A percentile compares a stretch with the other conserved stretches of the same genome.
These are phyloP conservation scores for Colletotrichum liaoningense DNA, from an alignment of 2,329 filamentous ascomycete genomes.

Conservation along the genomic window DNA sequence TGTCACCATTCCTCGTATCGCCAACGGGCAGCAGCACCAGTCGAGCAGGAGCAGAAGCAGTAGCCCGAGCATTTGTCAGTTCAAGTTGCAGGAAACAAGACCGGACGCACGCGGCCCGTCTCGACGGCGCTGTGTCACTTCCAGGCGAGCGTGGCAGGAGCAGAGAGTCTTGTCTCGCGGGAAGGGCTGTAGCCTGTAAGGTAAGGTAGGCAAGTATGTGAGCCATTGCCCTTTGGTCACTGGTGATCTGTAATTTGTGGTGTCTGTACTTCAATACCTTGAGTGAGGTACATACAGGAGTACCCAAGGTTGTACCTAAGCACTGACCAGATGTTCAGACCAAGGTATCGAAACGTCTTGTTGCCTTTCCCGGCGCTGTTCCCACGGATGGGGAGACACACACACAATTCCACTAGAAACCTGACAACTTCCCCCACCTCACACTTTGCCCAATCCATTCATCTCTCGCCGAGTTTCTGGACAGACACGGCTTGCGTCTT, in stretches of 20 bases:
- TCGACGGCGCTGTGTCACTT: conserved; percentile 7
- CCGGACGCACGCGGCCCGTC: conserved; percentile 25
- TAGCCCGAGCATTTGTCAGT: too few species aligned
- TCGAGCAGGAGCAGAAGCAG: not conserved
- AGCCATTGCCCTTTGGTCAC: not conserved
- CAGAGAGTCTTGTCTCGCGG: not conserved
- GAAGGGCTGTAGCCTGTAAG: not conserved
- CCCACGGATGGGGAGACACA: too few species aligned
- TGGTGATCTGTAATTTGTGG: not conserved
- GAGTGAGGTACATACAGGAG: not conserved
- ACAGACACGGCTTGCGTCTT: not conserved
- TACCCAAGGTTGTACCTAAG: not conserved
- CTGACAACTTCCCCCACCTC: not conserved
- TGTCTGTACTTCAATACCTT: too few species aligned
- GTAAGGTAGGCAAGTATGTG: not conserved
- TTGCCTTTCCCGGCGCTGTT: not conserved
- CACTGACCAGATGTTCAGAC: not conserved
- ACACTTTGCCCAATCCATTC: not conserved
- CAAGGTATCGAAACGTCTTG: not conserved
- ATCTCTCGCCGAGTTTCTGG: not conserved
- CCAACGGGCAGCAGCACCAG: not conserved
- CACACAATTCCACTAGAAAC: not conserved
- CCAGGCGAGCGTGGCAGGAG: not conserved
- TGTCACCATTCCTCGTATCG: conserved; percentile 8
- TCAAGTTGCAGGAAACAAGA: not conserved